Base-by-base conservation (phyloP, 371 early-diverging fungal species). In the Nematocida displodere region DNA sequence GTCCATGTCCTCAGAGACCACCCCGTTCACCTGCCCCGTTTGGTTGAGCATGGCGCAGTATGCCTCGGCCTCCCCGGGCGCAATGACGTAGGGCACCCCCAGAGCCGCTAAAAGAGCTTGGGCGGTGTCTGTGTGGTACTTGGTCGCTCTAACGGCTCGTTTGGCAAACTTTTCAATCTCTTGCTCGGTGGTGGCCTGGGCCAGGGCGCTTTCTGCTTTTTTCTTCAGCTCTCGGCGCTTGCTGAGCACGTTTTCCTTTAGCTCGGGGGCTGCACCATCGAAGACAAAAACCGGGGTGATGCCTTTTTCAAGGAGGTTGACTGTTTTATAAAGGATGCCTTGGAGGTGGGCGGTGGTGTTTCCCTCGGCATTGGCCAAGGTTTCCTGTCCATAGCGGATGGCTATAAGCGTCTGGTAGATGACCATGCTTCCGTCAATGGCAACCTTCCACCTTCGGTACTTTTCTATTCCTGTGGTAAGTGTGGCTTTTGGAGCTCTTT, bases 1-100 rank as follows among this genome's bases (percentile, higher is more conserved):
- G 82, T 99, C 99, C 97, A 97, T 97, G 85, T 99, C 99, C 81
- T 99, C 98, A 1, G 95, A 92, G 2, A 91, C 97, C 26, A 96
- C 94, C 5, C 90, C 95, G 82, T 89, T 92, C 2, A 97, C 97
- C 76, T 87, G 87, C n/a, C 91, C 92, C 0, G 88, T 86, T 77
- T 86, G 88, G 34, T 90, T 90, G 36, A 99, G 81, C 33, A 88
- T 91, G 1, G 98, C 97, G 82, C 97, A 96, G 81, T 94, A 95
- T 1, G 99, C 98, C 81, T 99, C 99, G 2, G 99, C 98, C 85
- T 99, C 99, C 80, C 92, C 90, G 4, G 96, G 96, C 2, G 98
- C 97, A 81, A 89, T 91, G 2, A 94, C 86, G 81, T 88, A 91
- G 1, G 98, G 97, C 40, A 99, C 89, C 15, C 97, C 96, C 92